These are phyloP conservation scores for Laetiporus sulphureus DNA, from an alignment of 1,284 basidiomycete species.

Conservation along the genomic window DNA sequence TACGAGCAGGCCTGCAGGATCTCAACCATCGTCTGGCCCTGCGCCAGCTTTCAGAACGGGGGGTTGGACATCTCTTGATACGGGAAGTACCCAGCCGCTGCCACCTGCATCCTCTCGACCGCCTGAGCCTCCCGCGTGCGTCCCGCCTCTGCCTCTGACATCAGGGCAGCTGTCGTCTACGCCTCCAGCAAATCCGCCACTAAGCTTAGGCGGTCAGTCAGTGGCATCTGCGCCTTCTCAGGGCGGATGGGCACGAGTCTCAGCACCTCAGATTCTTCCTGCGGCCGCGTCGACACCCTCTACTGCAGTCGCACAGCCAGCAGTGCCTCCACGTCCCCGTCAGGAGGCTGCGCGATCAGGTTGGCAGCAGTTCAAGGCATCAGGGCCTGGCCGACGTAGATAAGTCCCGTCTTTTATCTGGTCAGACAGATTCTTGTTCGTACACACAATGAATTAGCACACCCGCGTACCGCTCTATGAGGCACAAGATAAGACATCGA, in stretches of 20 bases:
- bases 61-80: conserved; percentile 58
- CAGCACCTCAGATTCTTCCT: not conserved
- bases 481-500: conserved; percentile 12
- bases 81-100: conserved; percentile 25
- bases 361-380: conserved; percentile 48
- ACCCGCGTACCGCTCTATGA: conserved; percentile 3
- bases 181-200: too few relatives aligned
- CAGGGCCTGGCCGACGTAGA: conserved; percentile 20
- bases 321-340: not conserved
- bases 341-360: conserved; percentile 29
- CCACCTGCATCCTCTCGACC: too few relatives aligned
- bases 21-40: conserved; percentile 8
- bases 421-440: not conserved
- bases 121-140: not conserved
- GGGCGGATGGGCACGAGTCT: too few relatives aligned
- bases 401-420: conserved; percentile 5
- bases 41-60: conserved; percentile 46
- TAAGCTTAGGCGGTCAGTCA: too few relatives aligned
- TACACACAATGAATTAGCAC: not conserved
- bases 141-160: too few relatives aligned
- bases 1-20: not conserved
- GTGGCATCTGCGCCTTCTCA: too few relatives aligned
- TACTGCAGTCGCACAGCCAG: not conserved
- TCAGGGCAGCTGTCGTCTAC: too few relatives aligned
- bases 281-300: not conserved